phyloP scores from a whole-genome alignment of 2,329 filamentous ascomycete species.

The Diatrype stigma region DNA sequence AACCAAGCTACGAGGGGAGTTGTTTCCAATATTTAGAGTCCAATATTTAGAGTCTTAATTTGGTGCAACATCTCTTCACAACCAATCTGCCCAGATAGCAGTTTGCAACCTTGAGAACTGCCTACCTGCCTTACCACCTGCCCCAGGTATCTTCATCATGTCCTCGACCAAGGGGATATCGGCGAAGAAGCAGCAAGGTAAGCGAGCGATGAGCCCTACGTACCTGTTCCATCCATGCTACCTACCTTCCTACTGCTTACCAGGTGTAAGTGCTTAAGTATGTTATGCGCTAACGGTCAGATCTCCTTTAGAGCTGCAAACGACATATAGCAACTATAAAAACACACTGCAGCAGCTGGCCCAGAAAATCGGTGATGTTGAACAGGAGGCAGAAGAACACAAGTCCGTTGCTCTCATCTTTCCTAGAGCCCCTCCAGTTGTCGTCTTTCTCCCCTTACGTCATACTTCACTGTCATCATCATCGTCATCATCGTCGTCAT shows the following conservation, averaged over 20 bases:
- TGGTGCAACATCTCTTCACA: neutral
- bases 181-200: slow-evolving; percentile 73
- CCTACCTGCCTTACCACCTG: too few species aligned
- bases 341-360: slow-evolving; percentile 84
- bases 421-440: neutral
- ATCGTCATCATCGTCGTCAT: neutral
- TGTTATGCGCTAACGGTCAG: slow-evolving; percentile 12
- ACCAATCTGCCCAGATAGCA: neutral
- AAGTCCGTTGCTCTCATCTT: slow-evolving; percentile 61
- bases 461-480: slow-evolving; percentile 1
- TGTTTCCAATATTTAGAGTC: neutral
- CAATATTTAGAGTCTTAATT: too few species aligned
- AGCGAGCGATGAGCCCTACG: slow-evolving; percentile 6
- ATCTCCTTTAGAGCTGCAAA: slow-evolving; percentile 62
- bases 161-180: slow-evolving; percentile 45
- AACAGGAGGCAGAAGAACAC: slow-evolving; percentile 96
- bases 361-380: slow-evolving; percentile 94
- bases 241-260: too few species aligned
- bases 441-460: slow-evolving; percentile 12
- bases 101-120: neutral
- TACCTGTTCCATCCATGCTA: too few species aligned
- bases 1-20: neutral
- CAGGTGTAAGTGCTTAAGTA: too few species aligned
- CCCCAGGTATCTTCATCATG: slow-evolving; percentile 29
- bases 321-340: slow-evolving; percentile 74